These are phyloP conservation scores for Cudoniella acicularis DNA, from an alignment of 495 filamentous ascomycete genomes.

Conservation along the genomic window DNA sequence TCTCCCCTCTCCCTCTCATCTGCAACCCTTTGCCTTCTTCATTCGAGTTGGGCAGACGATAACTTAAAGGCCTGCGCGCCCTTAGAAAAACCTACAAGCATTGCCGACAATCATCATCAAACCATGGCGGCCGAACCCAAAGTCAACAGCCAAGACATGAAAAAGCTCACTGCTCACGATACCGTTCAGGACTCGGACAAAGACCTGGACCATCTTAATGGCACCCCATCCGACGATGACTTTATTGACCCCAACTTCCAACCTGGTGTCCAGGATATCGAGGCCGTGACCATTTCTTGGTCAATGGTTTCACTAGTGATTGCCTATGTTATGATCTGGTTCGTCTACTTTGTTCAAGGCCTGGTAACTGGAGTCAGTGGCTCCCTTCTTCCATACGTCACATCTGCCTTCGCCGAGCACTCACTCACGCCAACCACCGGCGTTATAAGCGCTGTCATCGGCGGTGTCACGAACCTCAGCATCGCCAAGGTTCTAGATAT, in stretches of 20 bases:
- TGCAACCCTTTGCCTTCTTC: too few relatives aligned
- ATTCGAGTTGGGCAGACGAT: too few relatives aligned
- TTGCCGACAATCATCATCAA: too few relatives aligned
- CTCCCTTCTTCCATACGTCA: conserved; percentile 31
- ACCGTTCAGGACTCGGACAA: too few relatives aligned
- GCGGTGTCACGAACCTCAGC: conserved; percentile 47
- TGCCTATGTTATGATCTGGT: conserved; percentile 35
- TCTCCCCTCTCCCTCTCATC: too few relatives aligned
- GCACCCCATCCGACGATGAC: not conserved
- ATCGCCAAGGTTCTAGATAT: conserved; percentile 50
- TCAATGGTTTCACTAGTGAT: conserved; percentile 38
- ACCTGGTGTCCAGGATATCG: conserved; percentile 39
- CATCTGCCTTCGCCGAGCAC: conserved; percentile 29
- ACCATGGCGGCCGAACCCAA: too few relatives aligned
- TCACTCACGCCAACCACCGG: conserved; percentile 22
- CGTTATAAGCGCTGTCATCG: conserved; percentile 42
- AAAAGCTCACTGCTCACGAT: too few relatives aligned
- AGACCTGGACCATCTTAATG: too few relatives aligned
- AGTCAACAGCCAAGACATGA: too few relatives aligned
- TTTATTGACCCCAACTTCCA: not conserved
- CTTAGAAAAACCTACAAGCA: too few relatives aligned
- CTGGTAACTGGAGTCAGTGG: conserved; percentile 29
- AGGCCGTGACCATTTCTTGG: conserved; percentile 47
- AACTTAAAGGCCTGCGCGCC: too few relatives aligned
- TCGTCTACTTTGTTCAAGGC: conserved; percentile 7